Evolutionary conservation across 129 eudicot genomes (phyloP).

Genomic region (Pittosporum tobira): DNA sequence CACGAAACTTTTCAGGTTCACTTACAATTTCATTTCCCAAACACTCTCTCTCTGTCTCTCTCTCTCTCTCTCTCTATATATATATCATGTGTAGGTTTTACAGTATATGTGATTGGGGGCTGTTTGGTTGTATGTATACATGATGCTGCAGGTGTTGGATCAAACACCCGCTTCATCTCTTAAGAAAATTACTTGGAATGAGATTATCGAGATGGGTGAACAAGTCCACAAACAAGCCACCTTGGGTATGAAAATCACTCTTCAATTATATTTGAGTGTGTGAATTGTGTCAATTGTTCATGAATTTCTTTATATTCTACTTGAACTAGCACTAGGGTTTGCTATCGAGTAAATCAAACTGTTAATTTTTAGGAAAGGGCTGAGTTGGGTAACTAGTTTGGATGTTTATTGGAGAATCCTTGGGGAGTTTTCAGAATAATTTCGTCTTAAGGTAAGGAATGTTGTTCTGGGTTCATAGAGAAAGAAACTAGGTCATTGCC

Average conservation of each 20-base stretch:
- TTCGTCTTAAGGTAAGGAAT: neutral
- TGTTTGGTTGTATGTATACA: neutral
- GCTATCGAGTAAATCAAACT: neutral
- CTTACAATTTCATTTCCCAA: too few relatives aligned
- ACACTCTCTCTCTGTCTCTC: neutral
- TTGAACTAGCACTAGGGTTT: neutral
- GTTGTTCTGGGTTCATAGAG: neutral
- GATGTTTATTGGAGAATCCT: neutral
- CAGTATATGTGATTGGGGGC: neutral
- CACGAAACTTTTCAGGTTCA: slow-evolving; percentile 85
- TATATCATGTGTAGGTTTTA: neutral
- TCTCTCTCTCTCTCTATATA: neutral
- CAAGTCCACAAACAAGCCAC: slow-evolving; percentile 86
- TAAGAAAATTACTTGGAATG: slow-evolving; percentile 64
- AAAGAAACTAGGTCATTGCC: neutral
- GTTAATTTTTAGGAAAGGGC: neutral
- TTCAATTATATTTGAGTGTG: too few relatives aligned
- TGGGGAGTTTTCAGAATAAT: neutral
- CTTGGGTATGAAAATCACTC: too few relatives aligned
- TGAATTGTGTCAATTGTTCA: too few relatives aligned
- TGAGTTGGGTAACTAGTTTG: neutral
- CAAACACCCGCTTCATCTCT: slow-evolving; percentile 62
- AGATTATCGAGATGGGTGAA: slow-evolving; percentile 68
- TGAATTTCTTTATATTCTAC: too few relatives aligned
- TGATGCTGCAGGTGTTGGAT: slow-evolving; percentile 65